A percentile compares a stretch with the other conserved stretches of the same genome.
These are phyloP conservation scores for Cytospora piceae DNA, from an alignment of 2,329 filamentous ascomycete species.

Conservation along the genomic window DNA sequence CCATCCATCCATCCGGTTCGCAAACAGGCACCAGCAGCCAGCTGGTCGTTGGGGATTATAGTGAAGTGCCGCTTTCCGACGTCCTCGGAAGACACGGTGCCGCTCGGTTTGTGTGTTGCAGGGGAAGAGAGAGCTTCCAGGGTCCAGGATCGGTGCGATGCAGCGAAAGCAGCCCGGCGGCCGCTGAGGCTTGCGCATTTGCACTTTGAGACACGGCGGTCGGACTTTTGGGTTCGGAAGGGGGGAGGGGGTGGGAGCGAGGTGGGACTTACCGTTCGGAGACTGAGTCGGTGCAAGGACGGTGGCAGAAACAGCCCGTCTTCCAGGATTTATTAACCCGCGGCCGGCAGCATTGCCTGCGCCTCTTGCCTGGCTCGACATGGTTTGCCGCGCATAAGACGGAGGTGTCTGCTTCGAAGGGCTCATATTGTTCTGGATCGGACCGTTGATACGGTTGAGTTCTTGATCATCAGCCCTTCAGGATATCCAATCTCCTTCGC, in stretches of 20 bases:
- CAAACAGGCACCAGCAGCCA: not conserved
- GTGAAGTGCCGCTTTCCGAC: not conserved
- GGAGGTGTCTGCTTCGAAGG: not conserved
- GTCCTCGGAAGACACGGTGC: not conserved
- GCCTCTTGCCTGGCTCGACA: not conserved
- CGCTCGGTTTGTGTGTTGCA: not conserved
- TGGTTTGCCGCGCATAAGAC: not conserved
- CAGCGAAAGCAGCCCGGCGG: conserved; percentile 4
- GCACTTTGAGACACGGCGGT: not conserved
- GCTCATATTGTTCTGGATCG: not conserved
- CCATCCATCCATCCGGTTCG: not conserved
- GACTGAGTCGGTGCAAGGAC: conserved; percentile 8
- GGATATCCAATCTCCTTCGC: not conserved
- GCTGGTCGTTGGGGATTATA: not conserved
- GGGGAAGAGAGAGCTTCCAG: not conserved
- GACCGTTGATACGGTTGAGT: not conserved
- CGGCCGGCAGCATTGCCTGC: not conserved
- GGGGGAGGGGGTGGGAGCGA: not conserved
- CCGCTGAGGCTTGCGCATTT: conserved; percentile 8
- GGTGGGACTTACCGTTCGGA: conserved; percentile 21
- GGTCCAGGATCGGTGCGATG: not conserved
- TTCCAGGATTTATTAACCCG: not conserved
- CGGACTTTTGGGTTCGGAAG: not conserved
- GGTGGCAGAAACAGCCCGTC: conserved; percentile 17
- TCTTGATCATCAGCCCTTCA: not conserved